A percentile compares a stretch with the other conserved stretches of the same genome.
These are phyloP conservation scores for Trichophyton benhamiae DNA, from an alignment of 2,329 filamentous ascomycete genomes.

Conservation along the genomic window DNA sequence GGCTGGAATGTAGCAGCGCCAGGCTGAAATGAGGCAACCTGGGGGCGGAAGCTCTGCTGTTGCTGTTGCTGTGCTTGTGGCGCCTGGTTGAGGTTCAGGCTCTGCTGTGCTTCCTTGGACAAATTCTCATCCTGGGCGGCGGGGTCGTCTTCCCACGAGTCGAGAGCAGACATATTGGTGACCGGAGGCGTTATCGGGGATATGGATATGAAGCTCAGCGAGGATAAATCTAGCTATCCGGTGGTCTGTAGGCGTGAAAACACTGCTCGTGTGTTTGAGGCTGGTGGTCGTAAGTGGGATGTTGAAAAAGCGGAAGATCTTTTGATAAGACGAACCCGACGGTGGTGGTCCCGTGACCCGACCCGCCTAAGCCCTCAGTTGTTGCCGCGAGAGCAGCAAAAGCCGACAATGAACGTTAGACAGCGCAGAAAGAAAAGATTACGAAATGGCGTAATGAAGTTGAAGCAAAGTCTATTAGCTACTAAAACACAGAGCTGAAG, in stretches of 20 bases:
- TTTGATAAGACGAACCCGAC: background rate
- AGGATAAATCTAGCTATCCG: background rate
- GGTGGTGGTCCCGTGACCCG: background rate
- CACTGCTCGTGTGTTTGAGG: background rate
- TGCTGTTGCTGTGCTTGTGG: constrained; percentile 29
- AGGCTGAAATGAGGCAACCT: constrained; percentile 25
- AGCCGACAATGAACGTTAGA: too few relatives aligned
- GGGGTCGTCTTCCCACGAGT: constrained; percentile 89
- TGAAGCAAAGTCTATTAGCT: background rate
- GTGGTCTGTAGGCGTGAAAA: background rate
- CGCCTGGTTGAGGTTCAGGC: constrained; percentile 58
- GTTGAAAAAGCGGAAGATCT: background rate
- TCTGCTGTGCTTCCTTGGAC: constrained; percentile 61
- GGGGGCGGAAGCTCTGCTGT: constrained; percentile 37
- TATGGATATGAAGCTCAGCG: background rate
- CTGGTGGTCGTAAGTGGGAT: background rate
- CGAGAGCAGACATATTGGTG: constrained; percentile 66
- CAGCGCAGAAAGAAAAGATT: background rate
- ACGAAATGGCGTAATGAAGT: background rate
- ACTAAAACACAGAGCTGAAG: background rate
- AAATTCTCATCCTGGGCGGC: constrained; percentile 64
- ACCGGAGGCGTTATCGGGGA: constrained; percentile 12
- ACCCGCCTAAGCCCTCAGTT: background rate
- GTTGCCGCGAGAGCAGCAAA: background rate
- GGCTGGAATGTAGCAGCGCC: constrained; percentile 62